A percentile compares a stretch with the other conserved stretches of the same genome.
Conservation (phyloP, 2,329 filamentous ascomycete species). For the Botrytis elliptica region DNA sequence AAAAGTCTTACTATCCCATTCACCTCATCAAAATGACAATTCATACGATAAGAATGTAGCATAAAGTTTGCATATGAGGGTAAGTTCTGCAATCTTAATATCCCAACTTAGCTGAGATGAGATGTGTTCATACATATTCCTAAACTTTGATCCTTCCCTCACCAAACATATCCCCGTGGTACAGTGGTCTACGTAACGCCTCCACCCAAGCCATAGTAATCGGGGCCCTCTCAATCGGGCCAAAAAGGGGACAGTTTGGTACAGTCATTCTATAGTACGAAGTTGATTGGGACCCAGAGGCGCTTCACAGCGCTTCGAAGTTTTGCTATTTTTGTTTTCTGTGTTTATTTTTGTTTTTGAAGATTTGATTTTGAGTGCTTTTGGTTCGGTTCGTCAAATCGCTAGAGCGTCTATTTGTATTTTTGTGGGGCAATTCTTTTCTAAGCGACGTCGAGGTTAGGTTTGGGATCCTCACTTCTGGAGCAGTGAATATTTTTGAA, state of each 20-base stretch:
- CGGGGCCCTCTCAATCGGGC: background rate
- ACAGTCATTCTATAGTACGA: constrained; percentile 1
- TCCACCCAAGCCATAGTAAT: background rate
- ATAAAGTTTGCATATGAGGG: background rate
- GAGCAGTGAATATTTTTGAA: background rate
- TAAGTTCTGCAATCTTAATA: background rate
- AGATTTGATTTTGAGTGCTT: background rate
- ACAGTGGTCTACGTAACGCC: background rate
- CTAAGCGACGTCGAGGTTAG: background rate
- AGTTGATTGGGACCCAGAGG: background rate
- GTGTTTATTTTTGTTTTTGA: background rate
- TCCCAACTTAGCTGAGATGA: background rate
- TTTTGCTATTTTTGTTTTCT: background rate
- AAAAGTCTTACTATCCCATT: too few relatives aligned
- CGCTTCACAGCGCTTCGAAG: background rate
- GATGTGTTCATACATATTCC: background rate
- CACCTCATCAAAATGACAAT: background rate
- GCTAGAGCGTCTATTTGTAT: background rate
- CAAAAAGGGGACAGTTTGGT: background rate
- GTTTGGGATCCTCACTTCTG: background rate
- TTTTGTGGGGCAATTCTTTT: background rate
- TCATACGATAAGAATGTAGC: background rate
- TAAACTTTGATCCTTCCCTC: background rate
- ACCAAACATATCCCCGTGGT: constrained; percentile 1
- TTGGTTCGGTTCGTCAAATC: background rate